Evolutionary conservation across 441 rosid species (phyloP).

Genomic region (Populus hybrid): DNA sequence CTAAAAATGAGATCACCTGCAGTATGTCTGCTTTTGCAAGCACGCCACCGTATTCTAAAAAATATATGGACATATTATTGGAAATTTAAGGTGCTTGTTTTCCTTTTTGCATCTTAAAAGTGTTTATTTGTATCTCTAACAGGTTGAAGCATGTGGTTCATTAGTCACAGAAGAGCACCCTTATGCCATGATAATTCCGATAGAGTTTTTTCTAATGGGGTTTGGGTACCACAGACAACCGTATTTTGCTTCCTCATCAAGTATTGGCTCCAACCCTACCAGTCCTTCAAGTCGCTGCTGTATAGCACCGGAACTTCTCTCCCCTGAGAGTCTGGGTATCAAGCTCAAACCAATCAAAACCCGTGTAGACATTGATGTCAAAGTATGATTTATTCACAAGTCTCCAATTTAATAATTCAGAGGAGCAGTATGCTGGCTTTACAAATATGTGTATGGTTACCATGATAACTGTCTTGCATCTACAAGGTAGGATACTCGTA

Average conservation of each 20-base stretch:
- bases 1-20: too few relatives aligned
- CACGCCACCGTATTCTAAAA: neutral
- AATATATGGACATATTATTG: neutral
- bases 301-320: conserved; percentile 59
- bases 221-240: conserved; percentile 44
- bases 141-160: conserved; percentile 85
- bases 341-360: conserved; percentile 71
- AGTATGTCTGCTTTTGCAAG: neutral
- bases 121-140: conserved; percentile 14
- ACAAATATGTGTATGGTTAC: neutral
- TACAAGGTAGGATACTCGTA: neutral
- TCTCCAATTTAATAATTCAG: neutral
- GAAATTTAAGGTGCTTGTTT: neutral
- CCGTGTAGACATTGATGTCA: conserved; percentile 25
- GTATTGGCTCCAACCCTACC: conserved; percentile 35
- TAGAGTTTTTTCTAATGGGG: conserved; percentile 53
- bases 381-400: neutral
- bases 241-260: conserved; percentile 28
- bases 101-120: neutral
- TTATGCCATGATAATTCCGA: conserved; percentile 58
- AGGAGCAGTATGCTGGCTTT: neutral
- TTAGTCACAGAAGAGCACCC: conserved; percentile 85
- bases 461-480: neutral
- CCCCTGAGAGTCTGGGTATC: conserved; percentile 61
- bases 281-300: conserved; percentile 39